Evolutionary conservation across 2,329 filamentous ascomycete genomes (phyloP).

Genomic region (Byssoonygena ceratinophila): DNA sequence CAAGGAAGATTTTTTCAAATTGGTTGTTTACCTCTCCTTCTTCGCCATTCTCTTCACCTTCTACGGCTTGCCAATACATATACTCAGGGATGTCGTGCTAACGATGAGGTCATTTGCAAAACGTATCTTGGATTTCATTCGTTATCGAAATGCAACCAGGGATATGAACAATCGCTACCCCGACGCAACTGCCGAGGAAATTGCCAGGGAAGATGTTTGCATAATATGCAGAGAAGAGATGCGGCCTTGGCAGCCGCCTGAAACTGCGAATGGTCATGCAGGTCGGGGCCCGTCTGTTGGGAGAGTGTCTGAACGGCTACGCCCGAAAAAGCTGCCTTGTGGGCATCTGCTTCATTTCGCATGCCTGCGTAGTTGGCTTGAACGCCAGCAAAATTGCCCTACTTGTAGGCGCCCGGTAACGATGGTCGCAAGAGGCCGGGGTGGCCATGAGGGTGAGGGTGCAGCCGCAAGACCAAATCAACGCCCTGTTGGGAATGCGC

Average conservation of each 20-base stretch:
- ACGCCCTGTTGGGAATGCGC: conserved; percentile 27
- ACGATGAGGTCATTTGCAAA: conserved; percentile 87
- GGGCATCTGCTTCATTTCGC: conserved; percentile 91
- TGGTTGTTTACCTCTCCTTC: conserved; percentile 79
- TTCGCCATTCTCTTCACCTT: conserved; percentile 88
- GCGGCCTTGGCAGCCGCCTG: conserved; percentile 58
- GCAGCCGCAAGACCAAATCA: conserved; percentile 17
- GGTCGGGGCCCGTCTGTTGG: conserved; percentile 22
- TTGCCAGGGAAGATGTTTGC: conserved; percentile 79
- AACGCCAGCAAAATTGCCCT: conserved; percentile 92
- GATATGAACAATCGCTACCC: conserved; percentile 89
- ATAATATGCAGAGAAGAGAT: conserved; percentile 98
- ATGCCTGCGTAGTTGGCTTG: conserved; percentile 92
- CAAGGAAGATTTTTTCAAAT: conserved; percentile 69
- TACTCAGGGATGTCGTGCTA: conserved; percentile 89
- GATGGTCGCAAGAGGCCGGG: conserved; percentile 21
- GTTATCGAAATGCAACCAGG: conserved; percentile 80
- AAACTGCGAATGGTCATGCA: conserved; percentile 28
- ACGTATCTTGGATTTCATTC: conserved; percentile 74
- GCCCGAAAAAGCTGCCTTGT: conserved; percentile 92
- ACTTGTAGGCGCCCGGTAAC: conserved; percentile 79
- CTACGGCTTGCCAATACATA: conserved; percentile 92
- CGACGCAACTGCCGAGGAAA: conserved; percentile 79
- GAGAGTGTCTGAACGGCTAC: conserved; percentile 61
- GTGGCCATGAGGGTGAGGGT: neutral